Base-by-base conservation (phyloP, 768 basidiomycete genomes). In the Plicaturopsis crispa region DNA sequence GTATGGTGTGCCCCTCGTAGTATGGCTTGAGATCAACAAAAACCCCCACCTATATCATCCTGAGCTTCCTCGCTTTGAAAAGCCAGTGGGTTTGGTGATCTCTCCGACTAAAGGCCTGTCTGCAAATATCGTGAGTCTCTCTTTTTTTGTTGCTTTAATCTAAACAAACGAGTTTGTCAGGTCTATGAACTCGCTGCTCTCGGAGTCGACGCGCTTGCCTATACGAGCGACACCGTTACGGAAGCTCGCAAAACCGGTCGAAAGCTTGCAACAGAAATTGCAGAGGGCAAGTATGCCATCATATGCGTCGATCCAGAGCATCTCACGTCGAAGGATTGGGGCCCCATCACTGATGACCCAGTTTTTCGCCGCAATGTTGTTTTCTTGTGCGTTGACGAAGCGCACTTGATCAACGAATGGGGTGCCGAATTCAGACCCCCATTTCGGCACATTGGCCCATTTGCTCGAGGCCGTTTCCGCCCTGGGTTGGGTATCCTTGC, bases 41-140 rank as follows among this genome's bases (percentile, higher is more conserved):
- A 34, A 24, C 20, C 39, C 39, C 4, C 14, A 38, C 12, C 28
- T 23, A 12, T 42, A 42, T 24, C n/a, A n/a, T n/a, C 41, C 41
- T 4, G n/a, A 21, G 14, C 19, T 38, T 5, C 41, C 35, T 11
- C 14, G 26, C 22, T 28, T 34, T 12, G 18, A 24, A 6, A 11
- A 30, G 1, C 50, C 50, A 1, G 41, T 47, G 13, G 50, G 46
- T n/a, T 32, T 54, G 4, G 45, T 54, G 3, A 39, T 54, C 13
- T 50, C 41, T 6, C 53, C 50, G 16, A 54, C 53, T 17, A 54
- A 54, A 32, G 48, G 53, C 1, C 43, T 54, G n/a, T 44, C 50
- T 2, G 13, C 45, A 1, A 50, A 51, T 37, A 51, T 51, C 33
- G 53, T 54, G 28, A 6, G 40, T 31, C 14, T 44, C 5, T 20